These are phyloP conservation scores for Termitomyces sp. DNA, from an alignment of 768 basidiomycete genomes.

Conservation along the genomic window DNA sequence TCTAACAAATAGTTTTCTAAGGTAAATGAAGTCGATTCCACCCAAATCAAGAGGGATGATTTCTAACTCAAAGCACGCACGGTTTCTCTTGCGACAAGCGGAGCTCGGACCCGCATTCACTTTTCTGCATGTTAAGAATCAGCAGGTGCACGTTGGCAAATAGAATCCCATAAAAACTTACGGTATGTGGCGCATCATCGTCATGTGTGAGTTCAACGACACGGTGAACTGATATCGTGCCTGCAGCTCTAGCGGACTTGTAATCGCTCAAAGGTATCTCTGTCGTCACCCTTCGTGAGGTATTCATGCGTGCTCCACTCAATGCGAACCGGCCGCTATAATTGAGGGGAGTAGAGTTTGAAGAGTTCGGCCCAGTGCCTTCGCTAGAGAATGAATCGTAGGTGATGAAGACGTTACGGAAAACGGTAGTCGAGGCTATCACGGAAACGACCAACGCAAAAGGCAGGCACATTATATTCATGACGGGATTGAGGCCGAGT, in stretches of 20 bases:
- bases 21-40: background rate
- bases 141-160: background rate
- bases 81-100: background rate
- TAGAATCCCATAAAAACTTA: background rate
- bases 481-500: constrained; percentile 26
- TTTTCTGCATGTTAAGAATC: background rate
- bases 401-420: constrained; percentile 28
- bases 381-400: constrained; percentile 24
- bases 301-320: constrained; percentile 1
- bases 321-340: constrained; percentile 2
- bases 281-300: constrained; percentile 5
- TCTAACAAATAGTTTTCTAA: constrained; percentile 1
- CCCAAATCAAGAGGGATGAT: background rate
- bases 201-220: constrained; percentile 17
- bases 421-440: constrained; percentile 29
- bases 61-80: background rate
- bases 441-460: constrained; percentile 30
- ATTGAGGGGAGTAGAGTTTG: background rate
- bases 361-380: background rate
- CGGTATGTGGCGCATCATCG: constrained; percentile 5
- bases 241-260: constrained; percentile 10
- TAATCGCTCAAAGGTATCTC: constrained; percentile 18
- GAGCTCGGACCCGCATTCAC: background rate
- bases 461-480: constrained; percentile 28
- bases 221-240: constrained; percentile 14